Base-by-base conservation (phyloP, 2,329 filamentous ascomycete genomes). In the Pestalotiopsis sp. region DNA sequence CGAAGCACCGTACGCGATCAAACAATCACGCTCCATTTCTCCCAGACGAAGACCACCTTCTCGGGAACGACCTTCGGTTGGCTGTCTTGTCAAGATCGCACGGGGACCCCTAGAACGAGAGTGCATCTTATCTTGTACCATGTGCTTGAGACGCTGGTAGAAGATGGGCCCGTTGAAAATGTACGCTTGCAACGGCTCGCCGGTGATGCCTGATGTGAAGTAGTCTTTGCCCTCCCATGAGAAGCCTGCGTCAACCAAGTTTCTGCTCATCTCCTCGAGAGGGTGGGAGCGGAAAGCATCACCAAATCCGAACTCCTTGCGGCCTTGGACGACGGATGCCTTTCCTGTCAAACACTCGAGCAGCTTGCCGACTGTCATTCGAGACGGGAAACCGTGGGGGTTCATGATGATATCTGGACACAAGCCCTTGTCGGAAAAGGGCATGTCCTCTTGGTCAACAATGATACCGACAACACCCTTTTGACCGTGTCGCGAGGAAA, bases 351-450 rank as follows among this genome's bases (percentile, higher is more conserved):
- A 86, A 59, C 97, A 93, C 79, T 99, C 96, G 65, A 99, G 89
- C 85, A 99, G 92, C 82, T 99, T 99, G 39, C 96, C 96, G 71
- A 99, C 96, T 67, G 96, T 99, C 96, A 99, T 99, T 81, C 96
- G 96, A 39, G 95, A 98, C 1, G 96, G 96, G 87, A 99, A 99
- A 90, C 96, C 96, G 83, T 99, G 96, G 0, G 97, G 96, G 84
- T 99, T 99, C 96, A 99, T 99, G 89, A 99, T 99, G 74, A 99
- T 98, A 81, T 99, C 96, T 0, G 96, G 96, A n/a, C 91, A 92
- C 73, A 99, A 89, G 2, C 96, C 97, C 66, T 87, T 85, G 81
- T 99, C 96, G 45, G 92, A 92, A 83, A 99, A 99, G 0, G 96
- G 96, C 90, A 99, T 92, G 78, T 99, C 96, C 78, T 96, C 94